Evolutionary conservation across 208 protist species (phyloP), one percentile per base, ranked within the genome.

Genomic region (Wallacemonas rigidus): DNA sequence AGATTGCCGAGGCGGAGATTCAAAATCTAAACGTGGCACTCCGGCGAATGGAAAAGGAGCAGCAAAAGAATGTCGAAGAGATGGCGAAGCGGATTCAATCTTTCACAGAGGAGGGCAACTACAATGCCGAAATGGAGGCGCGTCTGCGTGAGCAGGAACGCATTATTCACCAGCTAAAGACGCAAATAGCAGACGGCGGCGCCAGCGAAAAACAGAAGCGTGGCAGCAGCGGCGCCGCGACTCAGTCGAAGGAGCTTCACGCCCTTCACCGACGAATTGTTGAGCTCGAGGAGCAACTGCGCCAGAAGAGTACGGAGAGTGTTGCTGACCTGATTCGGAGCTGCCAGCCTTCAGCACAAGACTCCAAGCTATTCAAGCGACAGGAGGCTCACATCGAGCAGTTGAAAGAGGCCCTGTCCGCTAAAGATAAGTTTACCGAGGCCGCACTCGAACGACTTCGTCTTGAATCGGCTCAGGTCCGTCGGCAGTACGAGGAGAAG

Each of bases 361-460:
- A 89, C 43, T 65, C 81, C 14, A 77, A 85, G 69, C 65, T 72
- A 38, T 77, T 92, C 17, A 86, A 81, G 63, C 80, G 81, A 26
- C 82, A 88, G 43, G 77, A 87, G 1, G 68, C 43, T 1, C 80
- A 79, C 38, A 88, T 94, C 38, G 68, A 67, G 26, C 67, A 85
- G 17, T 60, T 94, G 35, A 85, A 90, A 55, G 71, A 85, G 55
- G 87, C 88, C 0, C 67, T 94, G 15, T 41, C 54, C 0, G 84
- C 89, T n/a, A 90, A 92, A 50, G 91, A 93, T 48, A 76, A 87
- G n/a, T 88, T 77, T 44, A 80, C 82, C 9, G 79, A 85, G 64
- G 65, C 56, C 2, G 87, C 82, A 26, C 70, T 96, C 38, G 79
- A 79, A 17, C 75, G 79, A 3, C 67, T 96, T 6, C 74, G 88